These are phyloP conservation scores for Colletotrichum endophyticum DNA, from an alignment of 2,329 filamentous ascomycete genomes.

Conservation along the genomic window DNA sequence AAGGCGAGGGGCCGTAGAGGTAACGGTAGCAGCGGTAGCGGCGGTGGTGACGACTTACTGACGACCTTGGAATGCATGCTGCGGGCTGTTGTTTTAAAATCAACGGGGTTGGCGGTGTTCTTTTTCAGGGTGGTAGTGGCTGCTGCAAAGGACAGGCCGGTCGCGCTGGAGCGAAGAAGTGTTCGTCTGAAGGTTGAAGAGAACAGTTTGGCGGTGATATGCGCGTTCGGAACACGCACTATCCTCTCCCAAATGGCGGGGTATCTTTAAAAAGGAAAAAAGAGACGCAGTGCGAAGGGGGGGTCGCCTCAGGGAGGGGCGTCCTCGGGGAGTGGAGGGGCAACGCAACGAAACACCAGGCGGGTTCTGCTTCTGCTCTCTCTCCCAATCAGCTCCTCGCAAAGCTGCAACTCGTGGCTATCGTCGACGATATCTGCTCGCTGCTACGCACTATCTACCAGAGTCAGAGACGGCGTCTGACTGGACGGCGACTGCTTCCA, in stretches of 20 bases:
- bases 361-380: not conserved
- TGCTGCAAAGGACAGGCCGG: conserved; percentile 75
- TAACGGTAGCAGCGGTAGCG: not conserved
- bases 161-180: conserved; percentile 71
- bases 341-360: not conserved
- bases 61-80: conserved; percentile 95
- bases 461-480: not conserved
- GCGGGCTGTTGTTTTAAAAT: conserved; percentile 46
- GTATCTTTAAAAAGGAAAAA: conserved; percentile 19
- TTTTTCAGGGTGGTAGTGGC: conserved; percentile 67
- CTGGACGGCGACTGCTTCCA: not conserved
- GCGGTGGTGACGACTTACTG: conserved; percentile 60
- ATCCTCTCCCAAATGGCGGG: conserved; percentile 17
- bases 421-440: not conserved
- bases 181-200: conserved; percentile 73
- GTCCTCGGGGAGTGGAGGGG: conserved; percentile 1
- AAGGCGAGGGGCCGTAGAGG: conserved; percentile 4
- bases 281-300: not conserved
- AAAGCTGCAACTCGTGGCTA: not conserved
- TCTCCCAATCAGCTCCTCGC: conserved; percentile 6
- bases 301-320: not conserved
- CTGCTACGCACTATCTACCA: not conserved
- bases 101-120: conserved; percentile 41
- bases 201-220: conserved; percentile 82
- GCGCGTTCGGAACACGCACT: conserved; percentile 22